A percentile compares a stretch with the other conserved stretches of the same genome.
These are phyloP conservation scores for Sclerotinia subarctica DNA, from an alignment of 2,329 filamentous ascomycete species.

Conservation along the genomic window DNA sequence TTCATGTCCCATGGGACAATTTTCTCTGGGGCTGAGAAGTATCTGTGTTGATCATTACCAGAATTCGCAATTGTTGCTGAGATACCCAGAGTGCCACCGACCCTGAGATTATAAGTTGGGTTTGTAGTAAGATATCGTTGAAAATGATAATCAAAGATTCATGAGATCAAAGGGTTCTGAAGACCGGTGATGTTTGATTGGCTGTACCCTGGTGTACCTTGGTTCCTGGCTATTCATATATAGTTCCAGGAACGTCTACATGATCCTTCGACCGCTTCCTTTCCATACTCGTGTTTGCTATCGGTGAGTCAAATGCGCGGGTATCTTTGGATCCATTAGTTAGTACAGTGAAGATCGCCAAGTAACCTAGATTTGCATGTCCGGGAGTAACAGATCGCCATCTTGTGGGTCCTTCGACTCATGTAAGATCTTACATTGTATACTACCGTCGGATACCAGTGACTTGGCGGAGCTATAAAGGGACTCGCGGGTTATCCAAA, in stretches of 20 bases:
- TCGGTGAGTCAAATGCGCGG: neutral
- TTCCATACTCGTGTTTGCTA: neutral
- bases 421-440: neutral
- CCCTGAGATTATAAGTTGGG: neutral
- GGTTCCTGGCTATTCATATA: neutral
- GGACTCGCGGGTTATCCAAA: neutral
- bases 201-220: neutral
- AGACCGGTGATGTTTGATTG: neutral
- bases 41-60: neutral
- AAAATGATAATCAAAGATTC: neutral
- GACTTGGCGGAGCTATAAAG: neutral
- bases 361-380: neutral
- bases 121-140: neutral
- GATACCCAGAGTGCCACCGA: slow-evolving; percentile 5
- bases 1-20: neutral
- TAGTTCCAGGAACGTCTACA: neutral
- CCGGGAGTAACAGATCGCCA: neutral
- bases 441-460: neutral
- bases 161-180: neutral
- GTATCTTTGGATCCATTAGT: neutral
- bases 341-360: neutral
- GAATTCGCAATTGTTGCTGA: neutral
- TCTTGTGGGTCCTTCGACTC: neutral
- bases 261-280: too few relatives aligned
- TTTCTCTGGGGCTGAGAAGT: slow-evolving; percentile 7